Conservation (phyloP, 371 early-diverging fungal genomes). For the Mucor piriformis region DNA sequence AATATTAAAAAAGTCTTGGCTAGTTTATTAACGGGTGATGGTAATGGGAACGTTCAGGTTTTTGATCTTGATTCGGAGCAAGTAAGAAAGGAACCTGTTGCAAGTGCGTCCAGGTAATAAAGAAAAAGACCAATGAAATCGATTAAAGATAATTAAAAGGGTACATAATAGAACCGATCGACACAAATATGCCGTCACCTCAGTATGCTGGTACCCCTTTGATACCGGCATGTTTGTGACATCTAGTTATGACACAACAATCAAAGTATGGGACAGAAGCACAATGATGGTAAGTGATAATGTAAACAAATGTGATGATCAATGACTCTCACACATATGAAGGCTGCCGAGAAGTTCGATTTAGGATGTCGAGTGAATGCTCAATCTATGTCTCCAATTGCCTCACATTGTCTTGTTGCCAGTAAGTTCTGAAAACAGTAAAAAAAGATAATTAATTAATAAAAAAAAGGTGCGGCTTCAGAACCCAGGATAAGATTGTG, state of each 20-base stretch:
- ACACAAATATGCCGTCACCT: conserved; percentile 71
- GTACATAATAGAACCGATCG: conserved; percentile 37
- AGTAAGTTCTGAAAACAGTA: conserved; percentile 40
- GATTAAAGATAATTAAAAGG: not conserved
- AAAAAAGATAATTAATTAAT: conserved; percentile 4
- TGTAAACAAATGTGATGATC: not conserved
- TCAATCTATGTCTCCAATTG: conserved; percentile 75
- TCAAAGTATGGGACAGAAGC: conserved; percentile 89
- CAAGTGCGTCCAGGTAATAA: conserved; percentile 51
- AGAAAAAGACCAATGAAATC: conserved; percentile 1
- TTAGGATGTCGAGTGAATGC: conserved; percentile 67
- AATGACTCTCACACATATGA: not conserved
- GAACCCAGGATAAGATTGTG: conserved; percentile 77
- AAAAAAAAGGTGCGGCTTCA: conserved; percentile 56
- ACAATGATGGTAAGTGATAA: conserved; percentile 56
- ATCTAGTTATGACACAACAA: conserved; percentile 76
- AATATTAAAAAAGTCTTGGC: not conserved
- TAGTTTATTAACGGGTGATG: conserved; percentile 71
- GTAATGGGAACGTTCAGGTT: conserved; percentile 67
- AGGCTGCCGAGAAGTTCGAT: conserved; percentile 41
- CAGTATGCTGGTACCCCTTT: conserved; percentile 84
- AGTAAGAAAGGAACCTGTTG: conserved; percentile 46
- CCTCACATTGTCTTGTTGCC: conserved; percentile 80
- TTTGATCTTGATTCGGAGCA: conserved; percentile 68
- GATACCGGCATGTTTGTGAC: conserved; percentile 88